Evolutionary conservation across 345 rosid species (phyloP).

Genomic region (Abelmoschus esculentus): DNA sequence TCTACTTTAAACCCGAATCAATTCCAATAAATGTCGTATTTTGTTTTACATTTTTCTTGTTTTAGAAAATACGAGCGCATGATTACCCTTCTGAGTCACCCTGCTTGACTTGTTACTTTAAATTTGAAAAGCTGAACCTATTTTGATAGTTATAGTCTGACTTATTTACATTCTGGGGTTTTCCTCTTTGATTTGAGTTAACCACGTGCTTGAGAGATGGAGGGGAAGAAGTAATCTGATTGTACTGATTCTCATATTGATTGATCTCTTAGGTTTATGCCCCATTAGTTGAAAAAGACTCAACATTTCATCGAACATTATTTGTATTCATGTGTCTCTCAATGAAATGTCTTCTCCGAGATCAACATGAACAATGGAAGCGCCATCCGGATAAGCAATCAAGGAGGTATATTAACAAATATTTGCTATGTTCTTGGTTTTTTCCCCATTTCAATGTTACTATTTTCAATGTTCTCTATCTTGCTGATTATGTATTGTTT

Average conservation of each 20-base stretch:
- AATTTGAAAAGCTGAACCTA: neutral
- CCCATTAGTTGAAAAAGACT: constrained; percentile 52
- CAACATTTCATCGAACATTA: constrained; percentile 68
- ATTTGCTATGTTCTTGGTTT: too few relatives aligned
- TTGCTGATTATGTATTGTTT: constrained; percentile 15
- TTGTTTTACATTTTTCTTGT: neutral
- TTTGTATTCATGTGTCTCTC: constrained; percentile 77
- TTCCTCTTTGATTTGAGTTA: constrained; percentile 1
- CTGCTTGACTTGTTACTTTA: neutral
- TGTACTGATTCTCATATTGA: neutral
- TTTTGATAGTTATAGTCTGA: neutral
- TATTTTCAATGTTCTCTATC: neutral
- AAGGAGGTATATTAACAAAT: too few relatives aligned
- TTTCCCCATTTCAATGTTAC: too few relatives aligned
- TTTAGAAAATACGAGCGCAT: neutral
- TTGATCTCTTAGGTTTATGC: constrained; percentile 62
- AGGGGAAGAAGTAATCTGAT: neutral
- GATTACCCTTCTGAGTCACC: neutral
- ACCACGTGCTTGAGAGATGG: neutral
- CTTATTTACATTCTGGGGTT: neutral
- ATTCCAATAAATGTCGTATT: neutral
- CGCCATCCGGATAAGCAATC: constrained; percentile 30
- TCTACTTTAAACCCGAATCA: neutral
- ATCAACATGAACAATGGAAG: constrained; percentile 93
- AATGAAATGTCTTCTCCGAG: constrained; percentile 80